Evolutionary conservation across 805 yeast species (phyloP), one percentile per base, ranked within the genome.

Genomic region (Nakazawaea ambrosiae): DNA sequence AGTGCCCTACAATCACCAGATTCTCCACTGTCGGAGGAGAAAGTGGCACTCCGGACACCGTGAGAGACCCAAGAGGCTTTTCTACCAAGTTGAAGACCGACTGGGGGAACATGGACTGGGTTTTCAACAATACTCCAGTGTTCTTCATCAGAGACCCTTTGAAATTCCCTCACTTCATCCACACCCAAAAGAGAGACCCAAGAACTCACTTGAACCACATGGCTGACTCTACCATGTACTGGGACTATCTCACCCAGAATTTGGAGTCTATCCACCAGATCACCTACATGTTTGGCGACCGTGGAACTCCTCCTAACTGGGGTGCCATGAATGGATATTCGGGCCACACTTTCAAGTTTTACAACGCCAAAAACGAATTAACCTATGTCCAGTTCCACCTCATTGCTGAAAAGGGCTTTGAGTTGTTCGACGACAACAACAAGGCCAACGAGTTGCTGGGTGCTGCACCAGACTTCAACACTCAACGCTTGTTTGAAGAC

Each of bases 1-100:
- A 61, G 33, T 60, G 65, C 39, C 68, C 69, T 5, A 55, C 66
- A 38, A 50, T 64, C 26, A 55, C 66, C 28, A 66, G 83, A 42
- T 75, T 77, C 59, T 73, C 81, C 35, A 77, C 84, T 16, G 86
- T 78, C 25, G 84, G 82, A 43, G 84, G 84, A 35, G 85, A 79
- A 57, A 60, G 60, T 49, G 86, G 83, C 34, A 65, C 81, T 27
- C 71, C 84, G 8, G 86, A 78, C 49, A 61, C 80, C 17, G 76
- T 72, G 14, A 71, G 86, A 53, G 85, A 78, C 50, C 85, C 85
- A 31, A 69, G 85, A 52, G 86, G 86, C 3, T 79, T 77, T 54
- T 61, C 82, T 12, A 72, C 74, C 31, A 79, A 79, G 58, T 62
- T 78, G 45, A 73, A 73, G 62, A 78, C 85, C 15, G 81, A 76